These are phyloP conservation scores for Berkeleyomyces basicola DNA, from an alignment of 2,329 filamentous ascomycete species.

Conservation along the genomic window DNA sequence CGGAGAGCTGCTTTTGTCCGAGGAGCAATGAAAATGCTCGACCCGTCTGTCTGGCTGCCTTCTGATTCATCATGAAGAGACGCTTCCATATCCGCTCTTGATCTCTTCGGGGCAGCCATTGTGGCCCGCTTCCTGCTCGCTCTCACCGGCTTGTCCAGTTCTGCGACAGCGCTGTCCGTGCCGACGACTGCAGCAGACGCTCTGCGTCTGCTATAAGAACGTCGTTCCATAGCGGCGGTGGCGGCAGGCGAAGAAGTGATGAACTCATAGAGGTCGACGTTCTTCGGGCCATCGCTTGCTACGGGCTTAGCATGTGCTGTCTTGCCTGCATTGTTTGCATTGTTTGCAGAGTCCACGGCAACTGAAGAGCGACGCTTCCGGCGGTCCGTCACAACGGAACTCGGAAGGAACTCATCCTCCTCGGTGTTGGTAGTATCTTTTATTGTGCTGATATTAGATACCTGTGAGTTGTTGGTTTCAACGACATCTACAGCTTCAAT, in stretches of 20 bases:
- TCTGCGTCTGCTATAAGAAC: conserved; percentile 1
- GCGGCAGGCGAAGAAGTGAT: conserved; percentile 28
- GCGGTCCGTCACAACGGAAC: conserved; percentile 23
- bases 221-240: conserved; percentile 16
- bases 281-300: not conserved
- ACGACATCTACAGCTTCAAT: not conserved
- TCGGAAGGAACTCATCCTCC: conserved; percentile 17
- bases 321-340: not conserved
- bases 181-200: conserved; percentile 5
- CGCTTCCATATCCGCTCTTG: conserved; percentile 13
- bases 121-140: conserved; percentile 8
- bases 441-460: not conserved
- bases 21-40: not conserved
- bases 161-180: not conserved
- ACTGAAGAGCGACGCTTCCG: conserved; percentile 26
- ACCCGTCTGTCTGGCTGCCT: conserved; percentile 7
- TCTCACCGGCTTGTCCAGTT: conserved; percentile 4
- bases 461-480: not conserved
- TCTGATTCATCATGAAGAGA: conserved; percentile 15
- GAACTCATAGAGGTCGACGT: conserved; percentile 39
- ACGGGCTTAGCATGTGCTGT: not conserved
- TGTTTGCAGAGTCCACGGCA: conserved; percentile 6
- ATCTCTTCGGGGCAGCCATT: conserved; percentile 9
- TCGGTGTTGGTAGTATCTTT: not conserved
- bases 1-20: conserved; percentile 7